These are phyloP conservation scores for Danielozyma ontarioensis DNA, from an alignment of 805 yeast genomes.

Conservation along the genomic window DNA sequence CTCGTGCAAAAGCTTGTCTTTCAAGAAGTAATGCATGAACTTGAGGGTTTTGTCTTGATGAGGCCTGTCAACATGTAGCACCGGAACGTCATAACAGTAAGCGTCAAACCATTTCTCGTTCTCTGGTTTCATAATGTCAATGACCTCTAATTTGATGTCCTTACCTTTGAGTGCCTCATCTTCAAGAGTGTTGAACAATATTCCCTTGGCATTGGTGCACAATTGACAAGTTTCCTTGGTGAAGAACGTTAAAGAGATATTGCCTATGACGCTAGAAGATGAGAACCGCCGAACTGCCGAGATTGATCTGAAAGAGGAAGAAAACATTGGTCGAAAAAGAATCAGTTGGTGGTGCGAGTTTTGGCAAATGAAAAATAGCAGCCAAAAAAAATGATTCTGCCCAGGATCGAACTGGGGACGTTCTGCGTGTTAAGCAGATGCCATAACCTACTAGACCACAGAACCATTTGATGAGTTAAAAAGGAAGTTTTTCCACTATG, in stretches of 20 bases:
- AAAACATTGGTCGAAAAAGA: too few relatives aligned
- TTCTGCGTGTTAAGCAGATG: constrained; percentile 99
- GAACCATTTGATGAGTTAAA: constrained; percentile 43
- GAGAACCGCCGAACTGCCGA: too few relatives aligned
- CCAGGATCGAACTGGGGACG: constrained; percentile 99
- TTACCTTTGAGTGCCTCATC: constrained; percentile 18
- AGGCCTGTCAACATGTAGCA: constrained; percentile 56
- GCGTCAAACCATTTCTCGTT: constrained; percentile 64
- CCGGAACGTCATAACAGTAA: constrained; percentile 78
- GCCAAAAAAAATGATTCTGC: constrained; percentile 76
- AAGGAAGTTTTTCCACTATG: too few relatives aligned
- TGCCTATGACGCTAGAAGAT: too few relatives aligned
- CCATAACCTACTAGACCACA: constrained; percentile 99
- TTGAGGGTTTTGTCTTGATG: constrained; percentile 44
- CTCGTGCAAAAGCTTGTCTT: constrained; percentile 50
- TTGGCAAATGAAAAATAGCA: too few relatives aligned
- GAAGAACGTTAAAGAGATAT: constrained; percentile 46
- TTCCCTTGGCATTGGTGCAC: constrained; percentile 59
- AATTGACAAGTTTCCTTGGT: constrained; percentile 66
- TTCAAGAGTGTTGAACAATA: constrained; percentile 39
- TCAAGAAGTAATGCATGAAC: constrained; percentile 64
- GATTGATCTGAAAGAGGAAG: neutral
- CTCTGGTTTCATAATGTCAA: constrained; percentile 57
- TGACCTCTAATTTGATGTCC: constrained; percentile 29
- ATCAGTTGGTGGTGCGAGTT: neutral